phyloP scores from a whole-genome alignment of 2,329 filamentous ascomycete genomes.

The Arthrobotrys megalospora region DNA sequence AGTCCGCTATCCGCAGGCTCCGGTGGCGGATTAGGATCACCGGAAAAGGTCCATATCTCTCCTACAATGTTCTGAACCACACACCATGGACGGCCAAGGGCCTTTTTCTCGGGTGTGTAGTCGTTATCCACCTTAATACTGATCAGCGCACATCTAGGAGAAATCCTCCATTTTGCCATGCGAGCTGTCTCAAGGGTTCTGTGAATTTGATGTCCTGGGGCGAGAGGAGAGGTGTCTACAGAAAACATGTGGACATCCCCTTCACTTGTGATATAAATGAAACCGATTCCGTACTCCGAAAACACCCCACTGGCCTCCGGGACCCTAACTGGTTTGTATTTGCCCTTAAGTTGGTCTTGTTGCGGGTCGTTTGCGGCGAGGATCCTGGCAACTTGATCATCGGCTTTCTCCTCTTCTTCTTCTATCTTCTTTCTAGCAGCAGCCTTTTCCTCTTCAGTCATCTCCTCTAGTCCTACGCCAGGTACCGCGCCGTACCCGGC shows the following conservation, averaged over 20 bases:
- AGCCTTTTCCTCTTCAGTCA: conserved; percentile 26
- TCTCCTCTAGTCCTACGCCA: conserved; percentile 46
- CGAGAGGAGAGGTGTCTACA: conserved; percentile 49
- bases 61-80: conserved; percentile 57
- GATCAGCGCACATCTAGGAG: conserved; percentile 50
- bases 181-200: conserved; percentile 53
- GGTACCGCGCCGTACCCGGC: conserved; percentile 52
- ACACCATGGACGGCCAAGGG: conserved; percentile 52
- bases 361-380: conserved; percentile 3
- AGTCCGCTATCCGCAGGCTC: conserved; percentile 33
- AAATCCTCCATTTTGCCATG: conserved; percentile 54
- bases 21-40: conserved; percentile 49
- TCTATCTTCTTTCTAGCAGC: conserved; percentile 1
- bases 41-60: conserved; percentile 60
- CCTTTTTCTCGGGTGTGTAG: conserved; percentile 50
- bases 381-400: conserved; percentile 12
- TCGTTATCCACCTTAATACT: conserved; percentile 54
- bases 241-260: conserved; percentile 51
- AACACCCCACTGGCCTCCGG: conserved; percentile 50
- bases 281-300: conserved; percentile 45
- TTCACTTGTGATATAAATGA: conserved; percentile 55
- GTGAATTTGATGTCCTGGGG: conserved; percentile 43
- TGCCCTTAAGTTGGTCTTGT: not conserved
- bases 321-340: conserved; percentile 38
- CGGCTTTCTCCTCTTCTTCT: conserved; percentile 5